Evolutionary conservation across 1,284 basidiomycete genomes (phyloP), one percentile per base, ranked within the genome.

Genomic region (Irpex lacteus): DNA sequence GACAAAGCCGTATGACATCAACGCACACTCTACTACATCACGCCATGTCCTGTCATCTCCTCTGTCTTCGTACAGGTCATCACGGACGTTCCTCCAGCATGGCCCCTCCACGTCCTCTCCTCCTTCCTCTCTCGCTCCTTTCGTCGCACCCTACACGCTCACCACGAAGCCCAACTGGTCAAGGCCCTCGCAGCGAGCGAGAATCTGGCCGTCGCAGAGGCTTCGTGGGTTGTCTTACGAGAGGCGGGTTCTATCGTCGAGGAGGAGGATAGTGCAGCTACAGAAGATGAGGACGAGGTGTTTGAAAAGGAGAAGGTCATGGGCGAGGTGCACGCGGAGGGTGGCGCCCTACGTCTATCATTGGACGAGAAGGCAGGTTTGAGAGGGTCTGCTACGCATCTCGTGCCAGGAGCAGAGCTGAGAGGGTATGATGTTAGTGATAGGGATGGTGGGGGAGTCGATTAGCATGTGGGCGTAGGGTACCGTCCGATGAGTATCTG

Each of bases 61-160:
- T 26, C 4, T 32, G n/a, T 53, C 18, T 19, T 19, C n/a, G 9
- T 52, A 38, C 66, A 94, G 90, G 85, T 92, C 37, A 80, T 95
- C 15, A 78, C 86, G 1, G 77, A 87, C 15, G 82, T 96, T 19
- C 94, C 95, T 0, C 74, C 84, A 34, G 78, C 85, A 47, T 96
- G 93, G 93, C 85, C 92, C 0, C 77, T 96, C 3, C 80, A 82
- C 21, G 77, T 85, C 5, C 81, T 95, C 66, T 86, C 90, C 0
- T 86, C 89, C 0, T 96, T 96, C 80, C 81, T 96, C 60, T 77
- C 86, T 9, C 87, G 94, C 2, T 90, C 93, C 0, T 83, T 95
- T 66, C 84, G 94, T 15, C 82, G 90, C 59, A 85, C 88, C 3
- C 76, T 92, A n/a, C 94, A 96, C 71, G 77, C 81, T 11, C 76